Evolutionary conservation across 2,329 filamentous ascomycete genomes (phyloP).

Genomic region (Colletotrichum navitas): DNA sequence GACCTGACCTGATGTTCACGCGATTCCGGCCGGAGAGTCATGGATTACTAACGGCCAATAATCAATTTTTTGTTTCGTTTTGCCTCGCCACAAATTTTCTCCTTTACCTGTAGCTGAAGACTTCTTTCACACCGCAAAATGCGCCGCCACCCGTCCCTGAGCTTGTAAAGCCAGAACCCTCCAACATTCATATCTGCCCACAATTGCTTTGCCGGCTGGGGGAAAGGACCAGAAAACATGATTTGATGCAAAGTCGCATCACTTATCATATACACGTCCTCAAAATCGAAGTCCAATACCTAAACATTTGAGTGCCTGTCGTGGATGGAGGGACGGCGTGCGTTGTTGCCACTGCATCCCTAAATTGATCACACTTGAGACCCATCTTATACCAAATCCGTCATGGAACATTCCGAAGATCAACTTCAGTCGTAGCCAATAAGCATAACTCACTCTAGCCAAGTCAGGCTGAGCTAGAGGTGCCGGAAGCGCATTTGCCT

Average conservation of each 20-base stretch:
- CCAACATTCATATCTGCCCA: background rate
- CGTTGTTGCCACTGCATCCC: background rate
- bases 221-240: background rate
- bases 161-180: background rate
- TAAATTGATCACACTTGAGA: background rate
- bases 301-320: accelerated
- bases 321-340: background rate
- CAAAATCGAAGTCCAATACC: too few species aligned
- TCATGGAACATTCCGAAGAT: background rate
- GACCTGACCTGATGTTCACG: background rate
- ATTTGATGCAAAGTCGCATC: too few species aligned
- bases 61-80: background rate
- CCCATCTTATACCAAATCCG: too few species aligned
- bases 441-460: background rate
- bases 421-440: background rate
- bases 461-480: background rate
- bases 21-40: background rate
- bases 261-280: too few species aligned
- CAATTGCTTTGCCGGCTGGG: too few species aligned
- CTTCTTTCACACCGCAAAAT: background rate
- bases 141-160: background rate
- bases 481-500: background rate
- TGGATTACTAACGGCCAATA: background rate
- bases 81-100: background rate
- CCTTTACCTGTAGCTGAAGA: too few species aligned